Evolutionary conservation across 2,329 filamentous ascomycete genomes (phyloP), one percentile per base, ranked within the genome.

Genomic region (Calonectria henricotiae): DNA sequence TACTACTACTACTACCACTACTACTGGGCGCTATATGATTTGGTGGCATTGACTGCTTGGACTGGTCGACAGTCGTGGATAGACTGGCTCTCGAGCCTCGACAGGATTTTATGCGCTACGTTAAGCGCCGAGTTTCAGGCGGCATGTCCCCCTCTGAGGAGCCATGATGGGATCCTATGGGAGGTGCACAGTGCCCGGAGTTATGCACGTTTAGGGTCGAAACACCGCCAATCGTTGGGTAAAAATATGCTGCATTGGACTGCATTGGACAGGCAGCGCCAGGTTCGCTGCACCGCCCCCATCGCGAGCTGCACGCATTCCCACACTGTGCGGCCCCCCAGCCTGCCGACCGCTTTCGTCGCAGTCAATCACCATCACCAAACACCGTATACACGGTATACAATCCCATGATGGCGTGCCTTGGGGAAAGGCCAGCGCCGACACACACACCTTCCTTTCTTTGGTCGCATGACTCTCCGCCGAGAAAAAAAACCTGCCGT

Each of bases 321-420:
- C 49, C 63, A 65, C 63, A 58, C 49, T 65, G 63, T 65, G 63
- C 63, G 63, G 27, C 49, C 63, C 15, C 63, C 63, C 37, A 27
- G 27, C 30, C 39, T 47, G 9, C 32, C 39, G 63, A 25, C 51
- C 51, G 27, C 39, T 43, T 37, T 43, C 32, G 35, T 20, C 46
- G 15, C 25, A 23, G 30, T 23, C 44, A 27, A 20, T 32, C 60
- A n/a, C 35, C 27, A 54, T 46, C 39, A 65, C 39, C 41, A 60
- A 67, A 67, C 65, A 67, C 62, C 35, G 62, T 62, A 69, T 54
- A 69, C 67, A 69, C 67, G 54, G 67, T 69, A 69, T 69, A 65
- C 67, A 65, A 51, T 17, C 4, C 51, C 37, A 30, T 47, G 60
- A 68, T 65, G 41, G 51, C 41, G 17, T 61, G 46, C 47, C 55